Conservation (phyloP, 495 filamentous ascomycete genomes). For the Pseudotulostoma volvatum region DNA sequence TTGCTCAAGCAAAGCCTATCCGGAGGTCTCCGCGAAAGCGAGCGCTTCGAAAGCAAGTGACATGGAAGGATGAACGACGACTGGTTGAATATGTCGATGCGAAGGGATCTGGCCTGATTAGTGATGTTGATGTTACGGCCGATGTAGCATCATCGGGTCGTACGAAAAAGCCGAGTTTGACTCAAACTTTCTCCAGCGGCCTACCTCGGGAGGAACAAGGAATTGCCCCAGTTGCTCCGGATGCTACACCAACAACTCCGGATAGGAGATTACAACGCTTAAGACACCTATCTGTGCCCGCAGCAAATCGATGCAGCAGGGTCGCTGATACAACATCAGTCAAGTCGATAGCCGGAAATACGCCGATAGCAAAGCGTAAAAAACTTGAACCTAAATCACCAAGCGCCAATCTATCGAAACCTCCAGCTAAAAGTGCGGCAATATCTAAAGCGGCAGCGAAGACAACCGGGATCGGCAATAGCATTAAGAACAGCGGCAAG, state of each 20-base stretch:
- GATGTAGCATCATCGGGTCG: too few relatives aligned
- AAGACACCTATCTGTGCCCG: constrained; percentile 12
- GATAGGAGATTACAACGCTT: constrained; percentile 23
- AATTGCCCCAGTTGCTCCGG: too few relatives aligned
- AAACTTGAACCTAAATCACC: constrained; percentile 27
- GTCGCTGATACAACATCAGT: too few relatives aligned
- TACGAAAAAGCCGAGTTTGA: too few relatives aligned
- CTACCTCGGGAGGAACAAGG: too few relatives aligned
- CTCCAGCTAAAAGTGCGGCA: constrained; percentile 8
- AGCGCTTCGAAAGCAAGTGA: constrained; percentile 15
- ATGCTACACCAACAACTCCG: constrained; percentile 17
- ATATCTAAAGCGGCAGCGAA: constrained; percentile 8
- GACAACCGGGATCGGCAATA: constrained; percentile 6
- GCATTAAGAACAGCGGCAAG: constrained; percentile 2
- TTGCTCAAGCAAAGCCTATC: background rate
- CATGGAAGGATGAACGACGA: constrained; percentile 28
- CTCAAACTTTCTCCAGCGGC: too few relatives aligned
- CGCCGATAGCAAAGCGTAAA: constrained; percentile 13
- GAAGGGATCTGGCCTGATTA: constrained; percentile 4
- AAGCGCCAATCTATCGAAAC: constrained; percentile 10
- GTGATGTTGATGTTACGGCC: constrained; percentile 6
- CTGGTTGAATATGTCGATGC: constrained; percentile 22
- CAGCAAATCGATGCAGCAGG: too few relatives aligned
- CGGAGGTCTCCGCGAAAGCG: background rate
- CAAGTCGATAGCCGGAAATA: background rate